These are phyloP conservation scores for Ceriops tagal DNA, from an alignment of 345 rosid genomes.

Conservation along the genomic window DNA sequence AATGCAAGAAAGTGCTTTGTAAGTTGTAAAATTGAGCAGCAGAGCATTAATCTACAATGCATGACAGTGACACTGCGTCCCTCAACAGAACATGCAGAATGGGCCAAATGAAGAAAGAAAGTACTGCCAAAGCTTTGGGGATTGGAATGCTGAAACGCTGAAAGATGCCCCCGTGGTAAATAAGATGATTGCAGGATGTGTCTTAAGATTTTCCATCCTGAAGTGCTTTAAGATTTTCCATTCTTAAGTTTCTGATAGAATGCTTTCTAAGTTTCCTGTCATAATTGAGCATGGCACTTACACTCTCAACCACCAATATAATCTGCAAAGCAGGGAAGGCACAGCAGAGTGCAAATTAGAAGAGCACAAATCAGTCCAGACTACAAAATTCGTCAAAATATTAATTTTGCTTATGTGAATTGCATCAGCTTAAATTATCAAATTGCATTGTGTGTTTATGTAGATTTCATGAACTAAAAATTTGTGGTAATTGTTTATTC, in stretches of 20 bases:
- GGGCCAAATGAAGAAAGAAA: conserved; percentile 1
- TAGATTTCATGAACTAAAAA: no score
- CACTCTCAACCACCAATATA: conserved; percentile 72
- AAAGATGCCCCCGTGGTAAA: background rate
- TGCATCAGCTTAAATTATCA: background rate
- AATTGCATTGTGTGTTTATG: no score
- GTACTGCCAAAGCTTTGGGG: background rate
- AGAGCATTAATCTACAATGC: background rate
- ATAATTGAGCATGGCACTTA: conserved; percentile 72
- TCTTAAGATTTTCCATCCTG: no score
- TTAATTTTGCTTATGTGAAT: background rate
- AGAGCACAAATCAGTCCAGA: background rate
- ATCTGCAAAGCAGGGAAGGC: conserved; percentile 41
- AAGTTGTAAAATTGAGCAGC: no score
- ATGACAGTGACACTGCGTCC: background rate
- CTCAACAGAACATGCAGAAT: background rate
- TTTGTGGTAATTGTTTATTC: no score
- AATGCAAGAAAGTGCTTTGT: no score
- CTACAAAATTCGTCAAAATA: background rate
- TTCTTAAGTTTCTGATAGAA: conserved; percentile 23
- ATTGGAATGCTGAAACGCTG: background rate
- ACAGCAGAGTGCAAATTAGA: background rate
- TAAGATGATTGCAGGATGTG: conserved; percentile 5
- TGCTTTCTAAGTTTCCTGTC: conserved; percentile 58
- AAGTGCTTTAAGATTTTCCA: conserved; percentile 24